Percentiles rank a stretch among this genome's conserved stretches.
phyloP scores from a whole-genome alignment of 345 rosid genomes.

The Sonneratia alba region DNA sequence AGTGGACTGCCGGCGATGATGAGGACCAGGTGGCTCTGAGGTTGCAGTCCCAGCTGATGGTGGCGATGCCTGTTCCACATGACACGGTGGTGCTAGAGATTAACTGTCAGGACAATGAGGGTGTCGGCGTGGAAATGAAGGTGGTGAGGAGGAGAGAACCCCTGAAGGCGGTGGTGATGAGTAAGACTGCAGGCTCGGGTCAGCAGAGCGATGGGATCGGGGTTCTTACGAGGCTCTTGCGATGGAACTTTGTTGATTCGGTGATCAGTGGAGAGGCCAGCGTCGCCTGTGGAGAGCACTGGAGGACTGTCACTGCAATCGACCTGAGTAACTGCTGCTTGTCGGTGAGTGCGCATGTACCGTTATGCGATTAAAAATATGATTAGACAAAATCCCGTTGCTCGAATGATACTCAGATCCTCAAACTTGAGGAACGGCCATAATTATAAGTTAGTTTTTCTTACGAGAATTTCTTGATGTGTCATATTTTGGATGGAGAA shows the following conservation, averaged over 20 bases:
- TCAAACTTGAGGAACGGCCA: neutral
- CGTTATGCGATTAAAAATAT: neutral
- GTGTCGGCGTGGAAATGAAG: slow-evolving; percentile 61
- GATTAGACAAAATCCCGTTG: neutral
- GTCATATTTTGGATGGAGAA: neutral
- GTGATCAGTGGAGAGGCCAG: slow-evolving; percentile 24
- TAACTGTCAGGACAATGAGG: slow-evolving; percentile 20
- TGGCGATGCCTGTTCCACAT: slow-evolving; percentile 77
- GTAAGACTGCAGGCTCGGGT: slow-evolving; percentile 64
- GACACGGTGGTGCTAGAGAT: slow-evolving; percentile 64
- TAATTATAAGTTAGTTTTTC: neutral
- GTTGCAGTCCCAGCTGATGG: slow-evolving; percentile 89
- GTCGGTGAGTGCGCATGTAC: slow-evolving; percentile 27
- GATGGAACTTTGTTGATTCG: slow-evolving; percentile 37
- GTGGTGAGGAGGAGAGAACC: slow-evolving; percentile 81
- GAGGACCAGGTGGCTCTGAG: slow-evolving; percentile 87
- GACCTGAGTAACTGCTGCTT: slow-evolving; percentile 69
- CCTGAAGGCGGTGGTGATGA: slow-evolving; percentile 51
- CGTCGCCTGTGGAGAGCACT: slow-evolving; percentile 51
- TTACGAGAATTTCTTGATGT: neutral
- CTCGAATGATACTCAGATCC: neutral
- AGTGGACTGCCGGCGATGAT: slow-evolving; percentile 87
- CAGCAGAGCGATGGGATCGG: slow-evolving; percentile 84
- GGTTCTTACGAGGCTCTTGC: slow-evolving; percentile 55
- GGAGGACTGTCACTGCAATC: slow-evolving; percentile 65